phyloP scores from a whole-genome alignment of 129 eudicot species.

The Cynara cardunculus region DNA sequence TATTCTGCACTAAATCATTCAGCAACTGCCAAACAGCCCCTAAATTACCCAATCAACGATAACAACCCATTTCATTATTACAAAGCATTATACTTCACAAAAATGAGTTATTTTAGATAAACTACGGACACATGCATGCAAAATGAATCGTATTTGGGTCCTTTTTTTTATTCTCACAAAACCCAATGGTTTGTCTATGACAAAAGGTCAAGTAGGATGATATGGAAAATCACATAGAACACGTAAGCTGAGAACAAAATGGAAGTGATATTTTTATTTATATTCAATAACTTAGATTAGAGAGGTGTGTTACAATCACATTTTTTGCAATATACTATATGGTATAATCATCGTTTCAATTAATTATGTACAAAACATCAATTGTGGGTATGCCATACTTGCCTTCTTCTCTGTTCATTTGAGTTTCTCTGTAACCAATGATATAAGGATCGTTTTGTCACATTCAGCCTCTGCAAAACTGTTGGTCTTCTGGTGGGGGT shows the following conservation, averaged over 20 bases:
- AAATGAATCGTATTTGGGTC: no score
- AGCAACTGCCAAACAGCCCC: no score
- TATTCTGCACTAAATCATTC: no score
- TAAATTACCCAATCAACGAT: no score
- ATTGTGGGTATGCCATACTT: neutral
- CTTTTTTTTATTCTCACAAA: no score
- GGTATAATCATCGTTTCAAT: neutral
- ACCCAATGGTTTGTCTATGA: no score
- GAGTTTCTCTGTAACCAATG: constrained; percentile 52
- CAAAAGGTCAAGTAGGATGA: no score
- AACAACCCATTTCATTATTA: neutral
- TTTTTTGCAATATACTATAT: constrained; percentile 2
- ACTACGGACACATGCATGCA: no score
- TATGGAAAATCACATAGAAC: neutral
- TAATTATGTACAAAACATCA: constrained; percentile 26
- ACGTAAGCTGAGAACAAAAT: neutral
- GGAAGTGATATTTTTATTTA: constrained; percentile 17
- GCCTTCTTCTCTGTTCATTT: constrained; percentile 19
- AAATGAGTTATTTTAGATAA: no score
- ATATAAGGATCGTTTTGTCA: constrained; percentile 52
- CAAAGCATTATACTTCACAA: neutral
- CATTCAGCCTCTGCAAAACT: constrained; percentile 57
- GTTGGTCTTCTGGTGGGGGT: constrained; percentile 65
- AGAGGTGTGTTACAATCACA: constrained; percentile 15
- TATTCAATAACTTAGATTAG: constrained; percentile 18